Conservation (phyloP, 257 asterid species). For the Apocynum venetum region DNA sequence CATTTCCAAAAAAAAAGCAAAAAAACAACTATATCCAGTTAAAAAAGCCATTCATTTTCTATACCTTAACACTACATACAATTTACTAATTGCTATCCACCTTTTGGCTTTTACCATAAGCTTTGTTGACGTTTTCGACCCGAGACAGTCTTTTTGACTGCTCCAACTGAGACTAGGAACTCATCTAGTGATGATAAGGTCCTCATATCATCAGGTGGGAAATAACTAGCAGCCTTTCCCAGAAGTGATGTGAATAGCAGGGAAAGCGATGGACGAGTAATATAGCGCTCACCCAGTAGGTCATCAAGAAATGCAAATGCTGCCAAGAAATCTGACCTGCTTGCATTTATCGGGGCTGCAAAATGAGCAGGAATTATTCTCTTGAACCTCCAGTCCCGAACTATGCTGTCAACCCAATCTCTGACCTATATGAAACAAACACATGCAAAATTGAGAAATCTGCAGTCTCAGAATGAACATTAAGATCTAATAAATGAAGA, state of each 20-base stretch:
- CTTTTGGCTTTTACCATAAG: not conserved
- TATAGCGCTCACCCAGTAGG: conserved; percentile 67
- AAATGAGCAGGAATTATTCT: conserved; percentile 96
- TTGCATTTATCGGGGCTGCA: conserved; percentile 77
- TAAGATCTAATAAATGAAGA: not conserved
- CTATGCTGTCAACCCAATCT: conserved; percentile 85
- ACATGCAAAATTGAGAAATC: not conserved
- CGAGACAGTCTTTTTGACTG: conserved; percentile 87
- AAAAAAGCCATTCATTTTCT: not conserved
- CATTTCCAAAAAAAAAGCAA: too few relatives aligned
- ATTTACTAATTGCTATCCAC: not conserved
- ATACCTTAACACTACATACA: not conserved
- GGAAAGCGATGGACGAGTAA: conserved; percentile 68
- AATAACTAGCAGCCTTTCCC: conserved; percentile 89
- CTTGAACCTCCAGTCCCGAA: conserved; percentile 84
- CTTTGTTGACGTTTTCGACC: conserved; percentile 47
- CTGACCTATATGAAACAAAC: conserved; percentile 50
- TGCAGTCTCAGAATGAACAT: not conserved
- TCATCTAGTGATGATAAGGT: conserved; percentile 90
- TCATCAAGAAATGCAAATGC: conserved; percentile 92
- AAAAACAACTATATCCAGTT: not conserved
- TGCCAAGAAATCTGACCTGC: conserved; percentile 76
- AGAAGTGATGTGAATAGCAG: conserved; percentile 65
- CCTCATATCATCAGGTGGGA: conserved; percentile 96
- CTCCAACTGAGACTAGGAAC: conserved; percentile 87